Evolutionary conservation across 805 yeast species (phyloP), one percentile per base, ranked within the genome.

Genomic region (Wickerhamiella dianesei): DNA sequence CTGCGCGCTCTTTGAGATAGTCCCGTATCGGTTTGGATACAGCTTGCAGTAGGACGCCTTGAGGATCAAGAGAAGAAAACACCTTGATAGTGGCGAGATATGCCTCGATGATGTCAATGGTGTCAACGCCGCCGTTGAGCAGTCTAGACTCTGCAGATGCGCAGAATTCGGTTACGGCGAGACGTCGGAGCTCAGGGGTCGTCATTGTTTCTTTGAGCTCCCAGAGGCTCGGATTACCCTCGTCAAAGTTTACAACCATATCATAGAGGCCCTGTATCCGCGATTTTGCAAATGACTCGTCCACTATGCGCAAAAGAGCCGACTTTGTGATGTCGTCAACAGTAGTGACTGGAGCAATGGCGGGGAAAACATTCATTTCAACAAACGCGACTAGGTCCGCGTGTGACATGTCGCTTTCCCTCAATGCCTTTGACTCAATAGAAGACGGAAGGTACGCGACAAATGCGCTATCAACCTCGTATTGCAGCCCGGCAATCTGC

Each of bases 51-150:
- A 88, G 64, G 0, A 85, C 89, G 0, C 95, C 95, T 36, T 83
- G 71, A 4, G 95, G 94, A 56, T 89, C 97, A n/a, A 92, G 67
- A 0, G 79, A 64, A 21, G 80, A 60, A 49, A 89, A 85, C 0
- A 87, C 71, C 52, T 76, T 71, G 41, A 88, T 80, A 1, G 88
- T 76, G 14, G 77, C 74, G 3, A 82, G 77, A 58, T 84, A 89
- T 45, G 73, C 75, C 2, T 75, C 64, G 21, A 89, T 73, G 5
- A 86, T 77, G 44, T 79, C 84, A 3, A 72, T 71, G 0, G 97
- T 89, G 53, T 82, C 77, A 1, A 82, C 74, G 18, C 95, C 95
- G 3, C 94, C 81, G 56, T 85, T 92, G 18, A 88, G 66, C 9
- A 87, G 59, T 32, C 72, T 60, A 32, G 54, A 57, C 19, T 67